These are phyloP conservation scores for Aureobasidium pullulans DNA, from an alignment of 2,329 filamentous ascomycete genomes.

Conservation along the genomic window DNA sequence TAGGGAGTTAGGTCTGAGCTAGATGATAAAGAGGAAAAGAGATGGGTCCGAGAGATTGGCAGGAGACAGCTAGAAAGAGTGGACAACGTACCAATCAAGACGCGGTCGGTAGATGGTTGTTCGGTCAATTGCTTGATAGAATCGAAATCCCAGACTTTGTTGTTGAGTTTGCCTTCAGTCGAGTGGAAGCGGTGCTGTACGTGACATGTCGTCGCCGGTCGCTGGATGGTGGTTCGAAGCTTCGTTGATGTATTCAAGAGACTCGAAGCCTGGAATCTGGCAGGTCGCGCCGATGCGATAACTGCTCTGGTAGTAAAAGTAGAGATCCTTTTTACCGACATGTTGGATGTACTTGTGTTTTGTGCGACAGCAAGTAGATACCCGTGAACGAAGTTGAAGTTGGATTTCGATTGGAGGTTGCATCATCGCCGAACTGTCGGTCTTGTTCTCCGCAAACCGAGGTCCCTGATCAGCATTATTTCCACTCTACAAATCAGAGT, in stretches of 20 bases:
- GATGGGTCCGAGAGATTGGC: neutral
- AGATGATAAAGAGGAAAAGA: neutral
- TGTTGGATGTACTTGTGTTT: constrained; percentile 6
- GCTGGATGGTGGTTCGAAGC: constrained; percentile 10
- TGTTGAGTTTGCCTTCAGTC: constrained; percentile 8
- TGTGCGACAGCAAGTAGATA: neutral
- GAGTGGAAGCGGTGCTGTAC: constrained; percentile 1
- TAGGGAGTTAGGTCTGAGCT: too few relatives aligned
- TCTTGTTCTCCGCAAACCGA: neutral
- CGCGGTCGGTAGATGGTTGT: constrained; percentile 24
- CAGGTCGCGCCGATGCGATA: neutral
- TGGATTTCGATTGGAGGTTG: neutral
- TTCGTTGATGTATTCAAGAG: neutral
- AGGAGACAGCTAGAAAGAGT: neutral
- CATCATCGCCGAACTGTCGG: neutral
- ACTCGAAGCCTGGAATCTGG: neutral
- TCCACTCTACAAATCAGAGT: neutral
- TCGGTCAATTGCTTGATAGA: constrained; percentile 28
- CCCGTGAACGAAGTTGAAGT: too few relatives aligned
- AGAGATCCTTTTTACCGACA: constrained; percentile 20
- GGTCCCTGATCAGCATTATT: neutral
- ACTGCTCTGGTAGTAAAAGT: constrained; percentile 15
- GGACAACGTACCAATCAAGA: constrained; percentile 24
- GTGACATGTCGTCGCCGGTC: constrained; percentile 7
- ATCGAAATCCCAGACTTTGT: neutral